Base-by-base conservation (phyloP, 2,329 filamentous ascomycete genomes). In the Fusarium hainanense region DNA sequence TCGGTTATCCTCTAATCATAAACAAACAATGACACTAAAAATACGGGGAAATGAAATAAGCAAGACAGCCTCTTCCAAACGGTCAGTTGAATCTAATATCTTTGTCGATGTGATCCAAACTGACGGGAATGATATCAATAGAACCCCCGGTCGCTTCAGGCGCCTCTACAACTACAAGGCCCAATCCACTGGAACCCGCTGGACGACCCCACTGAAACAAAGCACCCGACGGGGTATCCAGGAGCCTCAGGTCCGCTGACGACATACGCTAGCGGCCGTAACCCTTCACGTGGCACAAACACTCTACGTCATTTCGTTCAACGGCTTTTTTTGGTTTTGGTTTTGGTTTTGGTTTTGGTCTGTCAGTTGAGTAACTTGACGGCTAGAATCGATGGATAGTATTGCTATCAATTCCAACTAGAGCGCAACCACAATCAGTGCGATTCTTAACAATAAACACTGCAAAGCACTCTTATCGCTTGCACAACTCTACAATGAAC, bases 191-290 rank as follows among this genome's bases (percentile, higher is more conserved):
- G 59, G 59, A 46, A 64, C 21, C 50, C 40, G 34, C 63, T 54
- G 61, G 41, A 28, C 34, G 41, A 32, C 42, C 58, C 66, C 65
- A 30, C 60, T 66, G 62, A 37, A 62, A 41, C 41, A 57, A 41
- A 42, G 42, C 60, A 37, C 46, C 30, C 32, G 32, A 52, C 25
- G 30, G 55, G 57, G 10, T 25, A 28, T 20, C 54, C 32, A 65
- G 62, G 41, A 66, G 63, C 61, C 62, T 58, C 56, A 63, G 52
- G 57, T 68, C 66, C 66, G 66, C 66, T 70, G 66, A 70, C 61
- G 66, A 63, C 66, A 69, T 70, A 43, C 56, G 66, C 61, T 70
- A 69, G 49, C 47, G 42, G 32, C 23, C 40, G 34, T 48, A 42
- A 42, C 49, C 25, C 56, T 69, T 69, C 66, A 69, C 66, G 66